Conservation (phyloP, 768 basidiomycete genomes). For the Boletus reticuloceps region DNA sequence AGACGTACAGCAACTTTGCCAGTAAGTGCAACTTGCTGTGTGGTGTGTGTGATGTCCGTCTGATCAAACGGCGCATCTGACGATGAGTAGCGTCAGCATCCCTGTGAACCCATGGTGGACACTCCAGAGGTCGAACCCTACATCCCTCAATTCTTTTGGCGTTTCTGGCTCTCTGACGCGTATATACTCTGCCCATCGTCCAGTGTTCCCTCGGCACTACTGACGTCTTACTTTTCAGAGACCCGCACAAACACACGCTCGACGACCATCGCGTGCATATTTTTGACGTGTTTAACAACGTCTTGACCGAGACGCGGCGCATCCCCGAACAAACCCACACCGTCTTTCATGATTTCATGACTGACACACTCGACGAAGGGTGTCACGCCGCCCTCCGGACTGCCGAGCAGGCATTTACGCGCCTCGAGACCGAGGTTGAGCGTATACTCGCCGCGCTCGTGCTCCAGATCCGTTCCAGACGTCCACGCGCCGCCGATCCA, state of each 20-base stretch:
- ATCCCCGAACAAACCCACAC: conserved; percentile 32
- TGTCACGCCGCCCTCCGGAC: conserved; percentile 37
- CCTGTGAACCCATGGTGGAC: background rate
- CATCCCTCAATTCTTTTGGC: conserved; percentile 46
- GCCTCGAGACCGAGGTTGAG: conserved; percentile 44
- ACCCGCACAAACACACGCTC: conserved; percentile 27
- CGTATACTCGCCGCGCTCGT: conserved; percentile 35
- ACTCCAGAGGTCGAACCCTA: conserved; percentile 33
- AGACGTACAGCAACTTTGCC: background rate
- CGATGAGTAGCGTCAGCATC: background rate
- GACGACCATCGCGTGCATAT: conserved; percentile 45
- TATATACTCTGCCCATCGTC: conserved; percentile 21
- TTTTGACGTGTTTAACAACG: conserved; percentile 53
- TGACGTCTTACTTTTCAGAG: conserved; percentile 9
- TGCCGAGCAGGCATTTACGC: conserved; percentile 43
- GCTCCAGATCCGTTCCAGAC: conserved; percentile 29
- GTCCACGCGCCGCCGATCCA: background rate
- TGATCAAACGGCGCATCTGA: background rate
- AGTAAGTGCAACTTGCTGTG: conserved; percentile 6
- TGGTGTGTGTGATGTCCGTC: background rate
- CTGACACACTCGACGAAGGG: conserved; percentile 32
- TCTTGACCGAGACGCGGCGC: conserved; percentile 44
- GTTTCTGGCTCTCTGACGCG: conserved; percentile 48
- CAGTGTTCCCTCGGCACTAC: background rate
- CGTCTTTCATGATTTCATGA: conserved; percentile 45